Conservation (phyloP, 495 filamentous ascomycete species). For the Durotheca rogersii region DNA sequence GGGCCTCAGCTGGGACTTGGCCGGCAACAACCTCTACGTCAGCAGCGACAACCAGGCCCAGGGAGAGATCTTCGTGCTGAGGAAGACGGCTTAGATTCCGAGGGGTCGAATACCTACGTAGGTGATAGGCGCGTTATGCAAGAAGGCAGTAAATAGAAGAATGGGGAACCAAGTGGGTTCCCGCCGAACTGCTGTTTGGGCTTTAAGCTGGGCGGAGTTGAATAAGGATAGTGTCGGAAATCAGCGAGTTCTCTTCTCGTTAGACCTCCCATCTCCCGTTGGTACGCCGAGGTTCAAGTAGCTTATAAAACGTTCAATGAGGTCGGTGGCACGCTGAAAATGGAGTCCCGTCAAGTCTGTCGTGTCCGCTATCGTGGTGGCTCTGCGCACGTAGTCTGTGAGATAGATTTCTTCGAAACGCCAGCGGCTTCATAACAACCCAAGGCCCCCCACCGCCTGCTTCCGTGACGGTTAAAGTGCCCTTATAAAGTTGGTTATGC, state of each 20-base stretch:
- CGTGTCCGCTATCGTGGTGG: background rate
- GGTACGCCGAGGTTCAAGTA: slow-evolving; percentile 9
- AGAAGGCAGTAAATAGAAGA: background rate
- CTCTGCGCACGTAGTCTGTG: no score
- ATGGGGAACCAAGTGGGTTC: no score
- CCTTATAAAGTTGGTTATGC: no score
- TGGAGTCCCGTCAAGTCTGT: no score
- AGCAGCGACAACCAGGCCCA: slow-evolving; percentile 43
- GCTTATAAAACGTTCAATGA: slow-evolving; percentile 2
- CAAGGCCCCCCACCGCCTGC: no score
- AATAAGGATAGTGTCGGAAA: slow-evolving; percentile 3
- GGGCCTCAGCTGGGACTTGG: slow-evolving; percentile 37
- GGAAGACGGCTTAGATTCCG: slow-evolving; percentile 25
- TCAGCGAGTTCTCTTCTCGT: slow-evolving; percentile 15
- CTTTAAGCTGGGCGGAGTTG: no score
- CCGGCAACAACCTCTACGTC: slow-evolving; percentile 34
- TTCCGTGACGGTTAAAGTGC: no score
- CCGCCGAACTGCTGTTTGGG: no score
- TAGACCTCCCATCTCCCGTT: slow-evolving; percentile 15
- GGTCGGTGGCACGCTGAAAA: background rate
- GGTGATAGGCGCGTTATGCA: no score
- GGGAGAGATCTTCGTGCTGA: slow-evolving; percentile 46
- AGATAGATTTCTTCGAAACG: no score
- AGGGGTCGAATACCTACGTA: background rate
- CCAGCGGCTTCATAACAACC: no score